phyloP scores from a whole-genome alignment of 345 rosid genomes.

The Aurinia saxatilis region DNA sequence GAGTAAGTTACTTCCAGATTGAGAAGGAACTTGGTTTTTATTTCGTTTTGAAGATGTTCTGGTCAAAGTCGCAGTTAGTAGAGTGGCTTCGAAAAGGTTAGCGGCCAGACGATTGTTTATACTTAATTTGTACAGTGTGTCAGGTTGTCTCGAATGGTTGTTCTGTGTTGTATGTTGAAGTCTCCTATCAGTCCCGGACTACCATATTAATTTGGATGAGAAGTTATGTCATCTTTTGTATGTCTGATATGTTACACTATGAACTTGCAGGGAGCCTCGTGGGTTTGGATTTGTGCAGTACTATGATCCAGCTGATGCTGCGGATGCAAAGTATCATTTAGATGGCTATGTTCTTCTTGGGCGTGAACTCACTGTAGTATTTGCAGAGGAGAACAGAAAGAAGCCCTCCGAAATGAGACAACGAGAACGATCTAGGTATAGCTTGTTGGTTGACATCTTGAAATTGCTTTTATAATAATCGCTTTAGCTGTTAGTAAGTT shows the following conservation, averaged over 20 bases:
- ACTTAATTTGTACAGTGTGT: slow-evolving; percentile 23
- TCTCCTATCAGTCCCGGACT: not conserved
- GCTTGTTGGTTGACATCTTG: too few species aligned
- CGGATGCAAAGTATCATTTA: slow-evolving; percentile 77
- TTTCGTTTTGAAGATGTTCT: slow-evolving; percentile 53
- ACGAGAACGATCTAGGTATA: slow-evolving; percentile 52
- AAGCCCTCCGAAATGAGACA: slow-evolving; percentile 89
- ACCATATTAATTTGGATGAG: not conserved
- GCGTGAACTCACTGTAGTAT: slow-evolving; percentile 67
- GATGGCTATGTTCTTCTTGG: slow-evolving; percentile 82
- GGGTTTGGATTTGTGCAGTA: slow-evolving; percentile 93
- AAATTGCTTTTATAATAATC: too few species aligned
- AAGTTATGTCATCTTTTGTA: slow-evolving; percentile 14
- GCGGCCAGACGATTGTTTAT: slow-evolving; percentile 38
- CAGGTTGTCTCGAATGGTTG: not conserved
- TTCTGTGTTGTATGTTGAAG: not conserved
- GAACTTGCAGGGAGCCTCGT: slow-evolving; percentile 62
- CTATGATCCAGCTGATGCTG: slow-evolving; percentile 81
- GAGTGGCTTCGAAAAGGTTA: slow-evolving; percentile 58
- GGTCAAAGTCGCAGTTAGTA: slow-evolving; percentile 39
- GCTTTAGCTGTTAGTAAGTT: too few species aligned
- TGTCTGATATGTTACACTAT: not conserved
- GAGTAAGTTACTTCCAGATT: slow-evolving; percentile 41
- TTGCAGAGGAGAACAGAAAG: slow-evolving; percentile 90
- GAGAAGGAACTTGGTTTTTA: slow-evolving; percentile 45